Evolutionary conservation across 257 asterid species (phyloP), one percentile per base, ranked within the genome.

Genomic region (Solanum commersonii): DNA sequence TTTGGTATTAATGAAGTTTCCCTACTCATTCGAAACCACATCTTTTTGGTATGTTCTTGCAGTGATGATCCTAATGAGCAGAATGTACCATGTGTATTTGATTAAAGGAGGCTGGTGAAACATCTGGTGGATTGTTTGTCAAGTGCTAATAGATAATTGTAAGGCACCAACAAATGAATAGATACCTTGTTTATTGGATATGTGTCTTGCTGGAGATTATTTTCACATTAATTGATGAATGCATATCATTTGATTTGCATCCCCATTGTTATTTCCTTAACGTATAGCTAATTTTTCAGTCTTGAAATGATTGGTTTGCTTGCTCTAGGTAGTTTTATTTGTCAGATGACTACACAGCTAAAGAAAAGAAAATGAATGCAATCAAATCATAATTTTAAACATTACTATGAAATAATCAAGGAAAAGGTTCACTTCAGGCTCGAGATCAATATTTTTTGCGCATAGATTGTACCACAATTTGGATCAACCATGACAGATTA

Each of bases 171-270:
- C 44, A 35, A 35, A 74, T 35, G 49, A 35, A 73, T 35, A 44
- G 25, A 71, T 71, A 86, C 88, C 88, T 72, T 23, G 42, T 72
- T 72, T 79, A 27, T 65, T 72, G 63, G 88, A 14, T 31, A 5
- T 33, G 73, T 5, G 63, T 33, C 88, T 86, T 86, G 60, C 35
- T 44, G 70, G 44, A 86, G 84, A 60, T 52, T 86, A 10, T 59
- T 86, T 71, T 44, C 49, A 31, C 42, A 22, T 52, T 73, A 34
- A 4, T 72, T 52, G 84, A 72, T 46, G 59, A n/a, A 23, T 25
- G 76, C 87, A 68, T 40, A 23, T 85, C 40, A 1, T 85, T 85
- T 85, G 68, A 85, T 85, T 85, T 85, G 88, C 72, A 46, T 67
- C 38, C 82, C 12, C 38, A 46, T 35, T 67, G 56, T 49, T 25